phyloP scores from a whole-genome alignment of 306 rosid species.

The Inga leiocalycina region DNA sequence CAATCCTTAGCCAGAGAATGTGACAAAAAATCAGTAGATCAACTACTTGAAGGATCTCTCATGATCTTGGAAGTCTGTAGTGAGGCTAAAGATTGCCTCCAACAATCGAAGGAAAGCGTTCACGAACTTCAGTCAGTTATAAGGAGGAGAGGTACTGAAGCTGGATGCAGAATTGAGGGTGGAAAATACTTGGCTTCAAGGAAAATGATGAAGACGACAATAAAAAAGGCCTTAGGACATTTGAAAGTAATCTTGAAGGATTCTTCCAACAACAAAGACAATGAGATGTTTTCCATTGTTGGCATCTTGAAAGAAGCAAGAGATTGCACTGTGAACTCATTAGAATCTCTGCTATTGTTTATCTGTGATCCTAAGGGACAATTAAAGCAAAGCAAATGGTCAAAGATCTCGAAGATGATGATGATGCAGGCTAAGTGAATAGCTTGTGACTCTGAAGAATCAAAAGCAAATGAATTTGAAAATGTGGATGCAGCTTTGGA shows the following conservation, averaged over 20 bases:
- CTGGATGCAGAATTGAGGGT: background rate
- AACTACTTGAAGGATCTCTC: background rate
- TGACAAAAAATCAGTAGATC: constrained; percentile 3
- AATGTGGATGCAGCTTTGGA: background rate
- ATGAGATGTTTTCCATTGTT: background rate
- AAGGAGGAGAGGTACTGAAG: constrained; percentile 4
- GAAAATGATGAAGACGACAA: constrained; percentile 27
- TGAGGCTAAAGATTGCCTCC: background rate
- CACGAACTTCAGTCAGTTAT: constrained; percentile 21
- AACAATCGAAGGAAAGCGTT: constrained; percentile 13
- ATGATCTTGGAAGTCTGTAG: background rate
- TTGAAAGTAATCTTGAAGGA: background rate
- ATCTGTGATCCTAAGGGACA: constrained; percentile 21
- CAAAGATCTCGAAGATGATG: constrained; percentile 10
- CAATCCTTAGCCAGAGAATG: constrained; percentile 15
- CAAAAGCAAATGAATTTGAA: background rate
- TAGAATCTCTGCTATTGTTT: constrained; percentile 19
- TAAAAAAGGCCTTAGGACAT: constrained; percentile 13
- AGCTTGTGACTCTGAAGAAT: background rate
- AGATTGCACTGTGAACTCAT: constrained; percentile 23
- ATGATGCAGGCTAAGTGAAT: background rate
- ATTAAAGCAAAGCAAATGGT: background rate
- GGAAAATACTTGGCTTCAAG: constrained; percentile 29
- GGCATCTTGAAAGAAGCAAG: constrained; percentile 18
- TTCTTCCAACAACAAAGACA: background rate